A percentile compares a stretch with the other conserved stretches of the same genome.
Conservation (phyloP, 768 basidiomycete genomes). For the Collybia mongolica region DNA sequence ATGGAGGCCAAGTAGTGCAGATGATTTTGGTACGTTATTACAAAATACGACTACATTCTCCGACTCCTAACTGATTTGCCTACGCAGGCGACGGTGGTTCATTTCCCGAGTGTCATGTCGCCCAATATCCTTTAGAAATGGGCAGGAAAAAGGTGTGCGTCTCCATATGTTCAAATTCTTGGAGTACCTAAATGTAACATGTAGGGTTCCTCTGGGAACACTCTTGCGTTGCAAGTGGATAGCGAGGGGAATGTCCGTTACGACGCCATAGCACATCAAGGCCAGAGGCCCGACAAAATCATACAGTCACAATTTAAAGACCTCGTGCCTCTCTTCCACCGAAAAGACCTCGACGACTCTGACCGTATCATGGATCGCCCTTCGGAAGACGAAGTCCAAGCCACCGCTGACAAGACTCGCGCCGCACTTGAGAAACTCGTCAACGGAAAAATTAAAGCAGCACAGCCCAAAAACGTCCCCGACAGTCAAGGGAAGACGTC, state of each 20-base stretch:
- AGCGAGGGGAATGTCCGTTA: constrained; percentile 95
- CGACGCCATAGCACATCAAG: constrained; percentile 95
- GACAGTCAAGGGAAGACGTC: constrained; percentile 79
- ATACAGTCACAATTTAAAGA: constrained; percentile 98
- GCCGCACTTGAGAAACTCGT: constrained; percentile 92
- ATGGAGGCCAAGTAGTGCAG: constrained; percentile 82
- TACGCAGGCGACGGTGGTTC: constrained; percentile 75
- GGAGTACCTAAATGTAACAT: constrained; percentile 3
- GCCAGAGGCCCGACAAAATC: constrained; percentile 81
- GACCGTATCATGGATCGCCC: constrained; percentile 85
- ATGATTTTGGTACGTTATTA: constrained; percentile 73
- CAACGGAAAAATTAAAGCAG: constrained; percentile 96
- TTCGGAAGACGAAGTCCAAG: constrained; percentile 88
- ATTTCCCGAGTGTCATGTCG: constrained; percentile 94
- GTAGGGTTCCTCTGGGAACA: constrained; percentile 89
- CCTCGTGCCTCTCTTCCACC: constrained; percentile 86
- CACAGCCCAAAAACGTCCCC: constrained; percentile 94
- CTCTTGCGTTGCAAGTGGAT: constrained; percentile 95
- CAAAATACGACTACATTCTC: neutral
- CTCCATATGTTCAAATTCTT: constrained; percentile 1
- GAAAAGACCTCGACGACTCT: constrained; percentile 81
- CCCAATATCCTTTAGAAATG: constrained; percentile 95
- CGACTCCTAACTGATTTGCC: neutral
- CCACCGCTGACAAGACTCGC: constrained; percentile 88
- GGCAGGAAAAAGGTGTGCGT: constrained; percentile 86